Evolutionary conservation across 352 stramenopile genomes (phyloP).

Genomic region (Pythium coloratum): DNA sequence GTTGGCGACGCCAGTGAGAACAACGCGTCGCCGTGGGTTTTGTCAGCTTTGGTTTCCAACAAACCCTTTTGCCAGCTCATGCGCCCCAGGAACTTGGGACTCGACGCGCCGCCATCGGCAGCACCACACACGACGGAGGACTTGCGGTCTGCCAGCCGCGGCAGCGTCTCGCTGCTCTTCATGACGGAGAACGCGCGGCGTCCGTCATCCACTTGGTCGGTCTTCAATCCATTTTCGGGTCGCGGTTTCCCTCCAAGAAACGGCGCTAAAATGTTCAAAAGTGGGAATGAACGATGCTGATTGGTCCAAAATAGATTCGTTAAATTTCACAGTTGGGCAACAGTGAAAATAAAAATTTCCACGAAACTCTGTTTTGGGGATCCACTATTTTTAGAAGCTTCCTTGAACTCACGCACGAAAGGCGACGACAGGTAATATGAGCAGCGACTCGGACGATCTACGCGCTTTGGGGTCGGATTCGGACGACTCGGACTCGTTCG

Average conservation of each 20-base stretch:
- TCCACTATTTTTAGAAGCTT: no score
- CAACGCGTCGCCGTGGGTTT: background rate
- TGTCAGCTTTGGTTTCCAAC: slow-evolving; percentile 30
- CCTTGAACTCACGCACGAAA: no score
- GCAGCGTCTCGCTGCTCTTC: slow-evolving; percentile 17
- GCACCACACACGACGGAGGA: background rate
- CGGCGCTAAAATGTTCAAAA: background rate
- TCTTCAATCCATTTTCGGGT: background rate
- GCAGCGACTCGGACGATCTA: no score
- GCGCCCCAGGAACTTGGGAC: slow-evolving; percentile 39
- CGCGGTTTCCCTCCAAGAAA: background rate
- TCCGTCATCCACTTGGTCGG: background rate
- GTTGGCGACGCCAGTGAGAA: slow-evolving; percentile 2
- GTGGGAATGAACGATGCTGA: no score
- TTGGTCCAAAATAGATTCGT: no score
- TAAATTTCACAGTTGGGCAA: no score
- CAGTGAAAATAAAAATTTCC: no score
- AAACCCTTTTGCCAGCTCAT: slow-evolving; percentile 62
- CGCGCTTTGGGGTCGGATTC: no score
- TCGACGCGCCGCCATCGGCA: background rate
- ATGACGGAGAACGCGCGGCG: slow-evolving; percentile 1
- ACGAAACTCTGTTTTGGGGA: no score
- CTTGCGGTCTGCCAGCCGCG: slow-evolving; percentile 5
- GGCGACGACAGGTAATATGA: no score
- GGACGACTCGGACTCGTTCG: no score